Evolutionary conservation across 768 basidiomycete genomes (phyloP).

Genomic region (Rhizopogon vulgaris): DNA sequence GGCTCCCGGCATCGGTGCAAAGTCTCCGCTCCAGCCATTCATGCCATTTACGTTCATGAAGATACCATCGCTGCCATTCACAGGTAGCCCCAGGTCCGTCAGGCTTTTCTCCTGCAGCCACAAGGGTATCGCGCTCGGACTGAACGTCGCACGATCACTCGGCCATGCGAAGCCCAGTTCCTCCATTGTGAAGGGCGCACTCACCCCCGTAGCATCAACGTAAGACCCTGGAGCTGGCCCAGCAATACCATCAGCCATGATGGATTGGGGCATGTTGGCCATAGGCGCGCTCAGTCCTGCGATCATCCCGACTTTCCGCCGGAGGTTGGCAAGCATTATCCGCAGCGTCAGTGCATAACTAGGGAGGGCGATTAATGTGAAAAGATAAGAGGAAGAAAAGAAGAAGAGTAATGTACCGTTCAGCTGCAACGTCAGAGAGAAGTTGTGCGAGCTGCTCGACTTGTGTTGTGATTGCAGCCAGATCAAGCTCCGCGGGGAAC

Average conservation of each 20-base stretch:
- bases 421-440: conserved; percentile 88
- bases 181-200: conserved; percentile 74
- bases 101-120: conserved; percentile 95
- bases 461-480: conserved; percentile 69
- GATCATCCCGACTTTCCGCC: conserved; percentile 75
- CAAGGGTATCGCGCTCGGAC: conserved; percentile 74
- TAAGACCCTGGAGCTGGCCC: conserved; percentile 30
- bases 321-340: conserved; percentile 89
- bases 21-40: conserved; percentile 75
- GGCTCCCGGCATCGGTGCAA: conserved; percentile 74
- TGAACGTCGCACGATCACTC: conserved; percentile 57
- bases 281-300: conserved; percentile 42
- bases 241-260: conserved; percentile 53
- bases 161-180: conserved; percentile 80
- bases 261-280: conserved; percentile 47
- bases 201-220: conserved; percentile 44
- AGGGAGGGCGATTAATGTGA: not conserved
- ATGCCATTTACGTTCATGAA: conserved; percentile 70
- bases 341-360: conserved; percentile 88
- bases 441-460: conserved; percentile 89
- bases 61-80: conserved; percentile 86
- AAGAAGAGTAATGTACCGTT: conserved; percentile 46
- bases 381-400: not conserved
- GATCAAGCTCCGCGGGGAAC: conserved; percentile 80
- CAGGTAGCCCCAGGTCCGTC: conserved; percentile 85